Base-by-base conservation (phyloP, 2,329 filamentous ascomycete genomes). In the Sporothrix brunneoviolacea region DNA sequence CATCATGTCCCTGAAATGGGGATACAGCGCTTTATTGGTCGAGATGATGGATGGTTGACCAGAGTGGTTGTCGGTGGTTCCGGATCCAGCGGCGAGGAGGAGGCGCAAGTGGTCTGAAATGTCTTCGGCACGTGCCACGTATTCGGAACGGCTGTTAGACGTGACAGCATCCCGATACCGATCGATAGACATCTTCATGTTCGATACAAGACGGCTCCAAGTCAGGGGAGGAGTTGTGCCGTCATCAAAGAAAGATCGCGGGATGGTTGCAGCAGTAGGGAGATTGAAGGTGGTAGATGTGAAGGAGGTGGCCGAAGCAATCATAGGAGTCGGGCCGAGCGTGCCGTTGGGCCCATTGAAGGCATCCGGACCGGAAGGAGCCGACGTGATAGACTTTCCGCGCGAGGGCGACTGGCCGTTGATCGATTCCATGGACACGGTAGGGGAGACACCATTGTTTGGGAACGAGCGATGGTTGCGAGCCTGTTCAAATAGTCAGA, bases 41-140 rank as follows among this genome's bases (percentile, higher is more conserved):
- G 91, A 96, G 54, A 98, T 98, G 61, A 98, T 96, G n/a, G 93
- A 97, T 4, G 93, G 93, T 59, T 97, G 95, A 37, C 93, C 93
- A 18, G 93, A 97, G 66, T 98, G 93, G 63, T 98, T 98, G 68
- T 98, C 93, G 0, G 93, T 98, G 2, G 93, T 98, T 50, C 91
- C 90, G 30, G 93, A 98, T 8, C 91, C 93, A 50, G 93, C 93
- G 27, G 91, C 91, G n/a, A 98, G 80, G 8, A 98, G 79, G 57
- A 97, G 76, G 50, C 93, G 86, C 51, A 98, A 74, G 65, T 98
- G 91, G 65, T 98, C 93, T 5, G 93, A 97, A 47, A 98, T 96
- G 64, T 98, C 91, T 68, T 98, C 93, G n/a, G 93, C 93, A 55
- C 87, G 81, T 52, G 86, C 84, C 22, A 97, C 93, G 66, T 95